Percentiles rank a stretch among this genome's conserved stretches.
Conservation (phyloP, 805 yeast species). For the Metschnikowia santaceciliae region DNA sequence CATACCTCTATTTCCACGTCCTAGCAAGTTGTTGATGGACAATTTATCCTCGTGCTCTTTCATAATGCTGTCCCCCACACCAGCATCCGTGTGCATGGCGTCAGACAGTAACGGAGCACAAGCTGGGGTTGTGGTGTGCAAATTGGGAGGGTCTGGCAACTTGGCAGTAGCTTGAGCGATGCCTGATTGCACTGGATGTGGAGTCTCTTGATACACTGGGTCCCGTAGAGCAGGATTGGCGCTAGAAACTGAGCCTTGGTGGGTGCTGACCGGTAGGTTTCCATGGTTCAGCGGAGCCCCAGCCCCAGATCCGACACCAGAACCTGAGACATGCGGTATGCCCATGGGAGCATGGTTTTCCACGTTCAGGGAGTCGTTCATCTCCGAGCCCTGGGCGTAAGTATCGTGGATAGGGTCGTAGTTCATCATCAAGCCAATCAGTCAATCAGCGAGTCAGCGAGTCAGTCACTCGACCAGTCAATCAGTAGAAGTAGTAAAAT, state of each 20-base stretch:
- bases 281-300: neutral
- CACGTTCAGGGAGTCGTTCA: neutral
- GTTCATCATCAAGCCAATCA: constrained; percentile 23
- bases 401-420: constrained; percentile 45
- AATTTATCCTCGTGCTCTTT: neutral
- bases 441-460: too few relatives aligned
- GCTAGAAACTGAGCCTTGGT: neutral
- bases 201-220: neutral
- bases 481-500: too few relatives aligned
- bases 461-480: too few relatives aligned
- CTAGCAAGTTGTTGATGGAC: constrained; percentile 1
- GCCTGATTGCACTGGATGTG: neutral
- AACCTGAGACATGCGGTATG: neutral
- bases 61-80: neutral
- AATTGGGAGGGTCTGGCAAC: neutral
- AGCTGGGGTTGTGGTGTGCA: neutral
- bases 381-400: constrained; percentile 13
- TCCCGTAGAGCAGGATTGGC: neutral
- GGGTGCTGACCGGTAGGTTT: neutral
- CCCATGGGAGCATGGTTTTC: neutral
- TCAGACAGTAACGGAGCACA: neutral
- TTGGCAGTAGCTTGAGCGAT: neutral
- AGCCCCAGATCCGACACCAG: neutral
- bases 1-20: neutral
- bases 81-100: neutral